Percentiles rank a stretch among this genome's conserved stretches.
Evolutionary conservation across 129 eudicot genomes (phyloP).

Genomic region (Arctium lappa): DNA sequence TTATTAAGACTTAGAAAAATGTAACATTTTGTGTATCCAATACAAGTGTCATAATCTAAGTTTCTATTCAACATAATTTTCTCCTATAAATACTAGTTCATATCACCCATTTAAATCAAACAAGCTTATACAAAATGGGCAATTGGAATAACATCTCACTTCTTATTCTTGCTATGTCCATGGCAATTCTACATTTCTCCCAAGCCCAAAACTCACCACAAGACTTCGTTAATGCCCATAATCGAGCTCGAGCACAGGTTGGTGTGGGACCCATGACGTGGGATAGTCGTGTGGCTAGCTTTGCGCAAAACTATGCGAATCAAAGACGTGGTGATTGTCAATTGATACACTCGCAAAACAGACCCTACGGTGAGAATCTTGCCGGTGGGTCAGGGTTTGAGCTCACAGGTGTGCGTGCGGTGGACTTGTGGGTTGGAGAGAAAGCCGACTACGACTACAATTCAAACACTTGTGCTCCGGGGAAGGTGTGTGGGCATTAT

Average conservation of each 20-base stretch:
- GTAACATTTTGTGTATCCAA: background rate
- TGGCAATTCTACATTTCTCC: background rate
- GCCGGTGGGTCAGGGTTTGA: background rate
- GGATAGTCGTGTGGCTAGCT: constrained; percentile 4
- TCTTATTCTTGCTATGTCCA: background rate
- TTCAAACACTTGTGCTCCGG: constrained; percentile 32
- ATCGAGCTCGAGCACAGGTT: constrained; percentile 12
- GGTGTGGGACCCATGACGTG: background rate
- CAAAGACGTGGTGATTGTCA: background rate
- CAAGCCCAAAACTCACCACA: constrained; percentile 20
- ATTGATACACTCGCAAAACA: background rate
- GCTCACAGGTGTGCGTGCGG: constrained; percentile 20
- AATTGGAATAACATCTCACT: background rate
- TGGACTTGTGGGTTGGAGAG: constrained; percentile 40
- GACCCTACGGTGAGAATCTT: background rate
- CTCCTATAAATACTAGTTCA: background rate
- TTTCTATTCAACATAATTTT: background rate
- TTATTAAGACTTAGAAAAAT: too few species aligned
- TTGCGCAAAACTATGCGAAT: background rate
- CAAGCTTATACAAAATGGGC: background rate
- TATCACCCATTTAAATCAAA: background rate
- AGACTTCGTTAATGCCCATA: constrained; percentile 18
- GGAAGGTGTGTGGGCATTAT: constrained; percentile 41
- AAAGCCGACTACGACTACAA: constrained; percentile 24
- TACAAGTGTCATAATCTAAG: background rate